Evolutionary conservation across 805 yeast species (phyloP), one percentile per base, ranked within the genome.

Genomic region (Barnettozyma sp.): DNA sequence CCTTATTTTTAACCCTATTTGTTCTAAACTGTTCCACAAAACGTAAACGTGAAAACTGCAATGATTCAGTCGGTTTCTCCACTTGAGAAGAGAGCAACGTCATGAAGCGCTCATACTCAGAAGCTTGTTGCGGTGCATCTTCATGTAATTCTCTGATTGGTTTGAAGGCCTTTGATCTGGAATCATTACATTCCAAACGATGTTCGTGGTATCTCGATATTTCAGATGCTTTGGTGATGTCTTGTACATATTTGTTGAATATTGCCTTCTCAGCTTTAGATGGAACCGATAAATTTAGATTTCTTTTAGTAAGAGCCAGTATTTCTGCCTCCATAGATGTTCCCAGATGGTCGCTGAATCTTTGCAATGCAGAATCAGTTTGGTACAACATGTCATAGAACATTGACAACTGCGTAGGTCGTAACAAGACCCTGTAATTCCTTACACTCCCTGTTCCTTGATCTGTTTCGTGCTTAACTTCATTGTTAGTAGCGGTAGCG

Each of bases 91-190:
- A 70, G 68, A 78, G 62, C 8, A 76, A 67, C 21, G 79, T 65
- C 97, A 90, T 90, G 54, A 87, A 66, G 53, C 85, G 94, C 58
- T 92, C 97, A 61, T 83, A 86, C 45, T 86, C 94, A 2, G 88
- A 76, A 38, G 78, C 73, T 48, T 82, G 82, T 54, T 86, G 95
- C 25, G 78, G 74, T 18, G 66, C 54, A 44, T 81, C 86, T 51
- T 79, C 87, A 48, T 78, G 86, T 30, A 79, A 67, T 35, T 65
- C 70, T 23, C 68, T 61, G 43, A 49, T 64, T 5, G 71, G 70
- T 12, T 64, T 64, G 23, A 65, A 55, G 18, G 65, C 65, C 42
- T 61, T 62, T 4, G 67, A 56, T 10, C 56, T 50, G 19, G 56
- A 65, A 54, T 38, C 55, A 26, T 44, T 30, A 14, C 61, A 55